Percentiles rank a stretch among this genome's conserved stretches.
These are phyloP conservation scores for Yamadazyma diospyri DNA, from an alignment of 1,139 yeast species.

Conservation along the genomic window DNA sequence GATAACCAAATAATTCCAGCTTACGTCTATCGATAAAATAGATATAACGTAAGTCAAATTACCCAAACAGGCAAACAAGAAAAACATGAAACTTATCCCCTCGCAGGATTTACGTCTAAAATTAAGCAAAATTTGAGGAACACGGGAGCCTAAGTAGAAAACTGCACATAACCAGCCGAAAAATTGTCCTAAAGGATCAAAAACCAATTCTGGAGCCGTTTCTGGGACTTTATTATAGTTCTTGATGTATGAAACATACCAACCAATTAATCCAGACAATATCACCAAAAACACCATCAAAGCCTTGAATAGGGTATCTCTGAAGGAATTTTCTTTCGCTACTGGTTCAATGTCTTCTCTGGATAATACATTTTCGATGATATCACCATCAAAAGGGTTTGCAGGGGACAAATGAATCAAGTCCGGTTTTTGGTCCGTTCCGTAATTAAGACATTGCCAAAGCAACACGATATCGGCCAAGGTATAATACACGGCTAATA, in stretches of 20 bases:
- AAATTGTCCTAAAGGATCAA: conserved; percentile 76
- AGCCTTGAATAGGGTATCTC: conserved; percentile 38
- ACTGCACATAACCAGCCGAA: conserved; percentile 92
- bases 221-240: conserved; percentile 30
- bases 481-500: conserved; percentile 87
- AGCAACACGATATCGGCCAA: conserved; percentile 81
- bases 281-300: conserved; percentile 69
- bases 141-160: conserved; percentile 79
- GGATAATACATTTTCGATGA: conserved; percentile 53
- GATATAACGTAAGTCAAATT: conserved; percentile 86
- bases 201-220: conserved; percentile 36
- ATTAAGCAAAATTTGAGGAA: conserved; percentile 85
- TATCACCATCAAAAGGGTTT: conserved; percentile 74
- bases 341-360: conserved; percentile 23
- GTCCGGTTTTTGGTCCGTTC: conserved; percentile 52
- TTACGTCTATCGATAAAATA: conserved; percentile 71
- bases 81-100: conserved; percentile 88
- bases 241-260: conserved; percentile 63
- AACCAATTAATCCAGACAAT: conserved; percentile 77
- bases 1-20: conserved; percentile 66
- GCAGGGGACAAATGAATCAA: conserved; percentile 86
- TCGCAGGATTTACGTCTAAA: conserved; percentile 85
- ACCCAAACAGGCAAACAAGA: conserved; percentile 89
- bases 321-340: conserved; percentile 2
- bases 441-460: conserved; percentile 76